A percentile compares a stretch with the other conserved stretches of the same genome.
Evolutionary conservation across 768 basidiomycete species (phyloP).

Genomic region (Candolleomyces efflorescens): DNA sequence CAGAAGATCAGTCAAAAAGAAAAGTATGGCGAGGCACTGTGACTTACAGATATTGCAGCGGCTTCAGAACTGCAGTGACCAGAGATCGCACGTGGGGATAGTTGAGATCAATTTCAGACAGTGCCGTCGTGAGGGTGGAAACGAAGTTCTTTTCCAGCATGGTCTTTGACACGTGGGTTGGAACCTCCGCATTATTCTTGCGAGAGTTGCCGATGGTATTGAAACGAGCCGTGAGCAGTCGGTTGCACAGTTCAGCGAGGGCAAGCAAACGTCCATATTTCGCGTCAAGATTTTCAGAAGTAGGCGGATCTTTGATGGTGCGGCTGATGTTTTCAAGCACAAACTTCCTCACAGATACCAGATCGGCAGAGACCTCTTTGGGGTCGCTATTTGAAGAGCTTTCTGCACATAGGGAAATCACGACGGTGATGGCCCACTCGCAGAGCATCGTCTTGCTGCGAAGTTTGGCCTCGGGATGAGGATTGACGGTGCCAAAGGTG

Average conservation of each 20-base stretch:
- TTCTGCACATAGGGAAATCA: slow-evolving; percentile 94
- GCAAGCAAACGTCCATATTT: slow-evolving; percentile 89
- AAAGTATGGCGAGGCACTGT: background rate
- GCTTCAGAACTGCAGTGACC: slow-evolving; percentile 83
- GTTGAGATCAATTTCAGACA: slow-evolving; percentile 93
- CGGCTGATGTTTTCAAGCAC: slow-evolving; percentile 87
- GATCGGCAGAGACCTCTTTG: slow-evolving; percentile 75
- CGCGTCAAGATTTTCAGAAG: slow-evolving; percentile 56
- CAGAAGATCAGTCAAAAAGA: slow-evolving; percentile 12
- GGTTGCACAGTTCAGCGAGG: slow-evolving; percentile 81
- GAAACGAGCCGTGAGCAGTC: slow-evolving; percentile 78
- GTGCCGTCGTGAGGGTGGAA: slow-evolving; percentile 76
- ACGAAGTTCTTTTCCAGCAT: slow-evolving; percentile 99
- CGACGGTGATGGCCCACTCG: slow-evolving; percentile 85
- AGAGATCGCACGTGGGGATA: slow-evolving; percentile 87
- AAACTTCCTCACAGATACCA: slow-evolving; percentile 88
- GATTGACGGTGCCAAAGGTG: slow-evolving; percentile 67
- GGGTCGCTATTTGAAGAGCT: slow-evolving; percentile 56
- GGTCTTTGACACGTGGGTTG: slow-evolving; percentile 90
- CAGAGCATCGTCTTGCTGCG: slow-evolving; percentile 61
- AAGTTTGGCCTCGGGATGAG: slow-evolving; percentile 51
- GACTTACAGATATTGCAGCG: slow-evolving; percentile 83
- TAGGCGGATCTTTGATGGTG: slow-evolving; percentile 73
- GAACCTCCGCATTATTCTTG: slow-evolving; percentile 65
- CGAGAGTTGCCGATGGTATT: slow-evolving; percentile 44